Evolutionary conservation across 2,329 filamentous ascomycete genomes (phyloP), one percentile per base, ranked within the genome.

Genomic region (Chalaropsis ovoidea): DNA sequence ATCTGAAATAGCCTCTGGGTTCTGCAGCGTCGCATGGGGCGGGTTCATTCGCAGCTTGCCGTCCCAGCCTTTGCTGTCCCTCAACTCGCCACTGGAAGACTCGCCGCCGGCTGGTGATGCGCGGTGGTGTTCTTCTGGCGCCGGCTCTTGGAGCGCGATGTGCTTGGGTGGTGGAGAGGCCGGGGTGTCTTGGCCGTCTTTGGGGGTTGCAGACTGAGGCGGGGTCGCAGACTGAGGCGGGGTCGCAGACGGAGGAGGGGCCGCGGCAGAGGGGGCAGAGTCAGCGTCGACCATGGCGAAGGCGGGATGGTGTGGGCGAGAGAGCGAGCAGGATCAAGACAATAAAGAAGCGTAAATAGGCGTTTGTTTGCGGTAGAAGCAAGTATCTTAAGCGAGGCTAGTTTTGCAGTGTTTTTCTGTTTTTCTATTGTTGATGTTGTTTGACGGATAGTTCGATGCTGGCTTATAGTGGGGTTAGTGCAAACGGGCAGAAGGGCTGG

Each of bases 1-100:
- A 71, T 96, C 91, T 54, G 88, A 88, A 63, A 95, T 76, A 10
- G 88, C 89, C 72, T 94, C 90, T 1, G 90, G 88, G 72, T 95
- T 95, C 27, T 82, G 79, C 60, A 95, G 77, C 41, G 84, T 78
- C 1, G 85, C 81, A 27, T 58, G 58, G 54, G 54, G 27, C 27
- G 54, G 27, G 72, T 83, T 86, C 62, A 96, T 77, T 47, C 89
- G 82, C 67, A 93, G 80, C 76, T 93, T 93, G 69, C 89, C 89
- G 74, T 93, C 89, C 89, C 89, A 93, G 68, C 89, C 89, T 71
- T 82, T 85, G 75, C 81, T 85, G 70, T 84, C 82, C 69, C 77
- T 79, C 62, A 83, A 74, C 13, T 76, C 77, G 69, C 79, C 81
- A 17, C 75, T 70, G 3, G 79, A 76, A 35, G 52, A 56, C 31